Conservation (phyloP, 495 filamentous ascomycete species). For the Penicillium nucicola region DNA sequence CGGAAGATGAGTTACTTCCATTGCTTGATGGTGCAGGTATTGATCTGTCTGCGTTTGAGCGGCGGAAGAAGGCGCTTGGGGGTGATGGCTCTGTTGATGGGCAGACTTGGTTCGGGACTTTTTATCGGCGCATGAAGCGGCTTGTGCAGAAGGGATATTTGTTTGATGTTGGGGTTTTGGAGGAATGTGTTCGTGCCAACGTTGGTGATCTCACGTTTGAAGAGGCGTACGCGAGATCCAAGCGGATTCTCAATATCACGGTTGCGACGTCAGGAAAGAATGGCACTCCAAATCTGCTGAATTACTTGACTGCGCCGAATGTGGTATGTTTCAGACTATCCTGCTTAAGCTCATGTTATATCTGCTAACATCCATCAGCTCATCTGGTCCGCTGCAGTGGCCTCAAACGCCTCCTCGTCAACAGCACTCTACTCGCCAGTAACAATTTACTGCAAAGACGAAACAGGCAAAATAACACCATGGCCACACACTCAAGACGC, state of each 20-base stretch:
- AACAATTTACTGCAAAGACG: constrained; percentile 78
- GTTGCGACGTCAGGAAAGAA: constrained; percentile 69
- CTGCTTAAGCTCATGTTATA: neutral
- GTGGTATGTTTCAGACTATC: constrained; percentile 58
- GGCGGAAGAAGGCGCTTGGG: constrained; percentile 17
- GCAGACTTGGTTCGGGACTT: constrained; percentile 51
- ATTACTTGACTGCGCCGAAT: constrained; percentile 92
- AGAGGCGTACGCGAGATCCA: constrained; percentile 84
- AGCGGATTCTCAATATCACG: constrained; percentile 88
- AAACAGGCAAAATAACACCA: constrained; percentile 71
- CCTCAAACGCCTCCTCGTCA: constrained; percentile 78
- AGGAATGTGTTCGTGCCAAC: constrained; percentile 81
- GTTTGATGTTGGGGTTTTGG: constrained; percentile 75
- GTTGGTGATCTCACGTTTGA: constrained; percentile 91
- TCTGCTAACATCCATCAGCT: constrained; percentile 42
- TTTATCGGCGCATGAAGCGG: constrained; percentile 58
- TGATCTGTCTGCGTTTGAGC: constrained; percentile 75
- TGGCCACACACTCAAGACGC: constrained; percentile 69
- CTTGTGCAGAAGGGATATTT: constrained; percentile 77
- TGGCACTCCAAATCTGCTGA: constrained; percentile 82
- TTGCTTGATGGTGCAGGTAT: constrained; percentile 78
- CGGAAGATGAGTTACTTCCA: constrained; percentile 76
- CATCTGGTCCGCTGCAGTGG: constrained; percentile 90
- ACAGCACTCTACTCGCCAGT: constrained; percentile 60
- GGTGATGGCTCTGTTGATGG: neutral